Conservation (phyloP, 2,329 filamentous ascomycete genomes). For the Diplodia sapinea region DNA sequence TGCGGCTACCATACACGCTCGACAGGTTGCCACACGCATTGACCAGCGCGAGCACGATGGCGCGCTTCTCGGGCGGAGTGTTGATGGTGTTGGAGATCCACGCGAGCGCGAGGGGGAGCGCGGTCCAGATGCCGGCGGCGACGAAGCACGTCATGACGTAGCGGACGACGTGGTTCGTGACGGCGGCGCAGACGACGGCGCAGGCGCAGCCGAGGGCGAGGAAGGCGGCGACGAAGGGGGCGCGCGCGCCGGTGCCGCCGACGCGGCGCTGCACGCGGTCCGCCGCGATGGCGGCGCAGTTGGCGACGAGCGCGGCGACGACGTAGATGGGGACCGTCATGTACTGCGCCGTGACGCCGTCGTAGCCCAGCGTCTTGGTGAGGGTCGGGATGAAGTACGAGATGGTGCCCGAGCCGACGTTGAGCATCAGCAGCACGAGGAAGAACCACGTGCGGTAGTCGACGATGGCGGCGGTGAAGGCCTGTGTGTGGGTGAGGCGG, state of each 20-base stretch:
- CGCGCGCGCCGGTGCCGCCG: constrained; percentile 22
- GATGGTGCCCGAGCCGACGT: constrained; percentile 31
- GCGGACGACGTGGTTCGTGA: constrained; percentile 41
- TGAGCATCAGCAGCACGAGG: constrained; percentile 31
- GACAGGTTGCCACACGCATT: constrained; percentile 41
- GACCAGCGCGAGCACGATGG: constrained; percentile 61
- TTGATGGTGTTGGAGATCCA: constrained; percentile 67
- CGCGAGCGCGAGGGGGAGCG: constrained; percentile 62
- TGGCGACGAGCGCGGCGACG: constrained; percentile 30
- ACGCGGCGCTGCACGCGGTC: constrained; percentile 12
- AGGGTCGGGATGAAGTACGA: constrained; percentile 61
- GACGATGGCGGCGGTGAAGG: constrained; percentile 29
- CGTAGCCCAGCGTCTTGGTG: constrained; percentile 68
- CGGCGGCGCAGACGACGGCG: constrained; percentile 45
- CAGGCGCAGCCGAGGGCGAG: constrained; percentile 16
- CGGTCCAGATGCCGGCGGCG: constrained; percentile 58
- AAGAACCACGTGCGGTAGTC: constrained; percentile 31
- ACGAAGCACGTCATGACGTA: constrained; percentile 52
- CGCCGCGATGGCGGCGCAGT: constrained; percentile 13
- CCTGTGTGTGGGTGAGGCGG: constrained; percentile 20
- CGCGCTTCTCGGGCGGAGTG: constrained; percentile 61
- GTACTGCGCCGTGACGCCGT: constrained; percentile 64
- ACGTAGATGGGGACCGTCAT: constrained; percentile 55
- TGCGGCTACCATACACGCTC: constrained; percentile 17
- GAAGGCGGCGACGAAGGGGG: constrained; percentile 21